Evolutionary conservation across 305 asterid genomes (phyloP).

Genomic region (Ruellia speciosa): DNA sequence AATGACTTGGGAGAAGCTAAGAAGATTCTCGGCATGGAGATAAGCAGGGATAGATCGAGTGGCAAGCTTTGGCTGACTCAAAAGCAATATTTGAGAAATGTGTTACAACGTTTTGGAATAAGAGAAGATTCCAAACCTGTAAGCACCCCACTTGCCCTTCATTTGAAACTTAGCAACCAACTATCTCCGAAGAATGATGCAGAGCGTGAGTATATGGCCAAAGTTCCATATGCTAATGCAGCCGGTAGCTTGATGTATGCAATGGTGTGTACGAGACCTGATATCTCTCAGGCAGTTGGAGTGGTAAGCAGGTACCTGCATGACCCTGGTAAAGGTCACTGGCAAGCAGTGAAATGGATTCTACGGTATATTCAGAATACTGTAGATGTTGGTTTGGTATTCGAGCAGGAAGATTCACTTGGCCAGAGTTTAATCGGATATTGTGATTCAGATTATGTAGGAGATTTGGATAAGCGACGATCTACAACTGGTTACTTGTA

Average conservation of each 20-base stretch:
- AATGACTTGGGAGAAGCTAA: conserved; percentile 3
- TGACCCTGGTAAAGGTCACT: not conserved
- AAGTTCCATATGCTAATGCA: conserved; percentile 9
- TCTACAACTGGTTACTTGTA: not conserved
- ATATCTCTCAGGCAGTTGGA: not conserved
- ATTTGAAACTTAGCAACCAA: conserved; percentile 7
- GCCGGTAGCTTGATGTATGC: conserved; percentile 15
- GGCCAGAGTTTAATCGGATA: not conserved
- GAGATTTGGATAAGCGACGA: not conserved
- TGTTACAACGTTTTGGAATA: not conserved
- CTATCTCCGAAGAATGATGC: conserved; percentile 1
- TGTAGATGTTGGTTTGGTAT: not conserved
- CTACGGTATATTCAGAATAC: not conserved
- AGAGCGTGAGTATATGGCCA: not conserved
- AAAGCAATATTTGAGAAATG: not conserved
- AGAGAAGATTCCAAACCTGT: not conserved
- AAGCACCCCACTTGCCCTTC: conserved; percentile 8
- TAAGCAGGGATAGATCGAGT: not conserved
- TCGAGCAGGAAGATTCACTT: not conserved
- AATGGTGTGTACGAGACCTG: conserved; percentile 10
- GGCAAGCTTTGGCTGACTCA: not conserved
- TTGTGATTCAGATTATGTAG: not conserved
- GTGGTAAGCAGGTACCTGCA: no score
- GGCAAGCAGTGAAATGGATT: conserved; percentile 1
- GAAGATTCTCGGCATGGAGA: conserved; percentile 16